phyloP scores from a whole-genome alignment of 2,329 filamentous ascomycete genomes.

The Canariomyces notabilis region DNA sequence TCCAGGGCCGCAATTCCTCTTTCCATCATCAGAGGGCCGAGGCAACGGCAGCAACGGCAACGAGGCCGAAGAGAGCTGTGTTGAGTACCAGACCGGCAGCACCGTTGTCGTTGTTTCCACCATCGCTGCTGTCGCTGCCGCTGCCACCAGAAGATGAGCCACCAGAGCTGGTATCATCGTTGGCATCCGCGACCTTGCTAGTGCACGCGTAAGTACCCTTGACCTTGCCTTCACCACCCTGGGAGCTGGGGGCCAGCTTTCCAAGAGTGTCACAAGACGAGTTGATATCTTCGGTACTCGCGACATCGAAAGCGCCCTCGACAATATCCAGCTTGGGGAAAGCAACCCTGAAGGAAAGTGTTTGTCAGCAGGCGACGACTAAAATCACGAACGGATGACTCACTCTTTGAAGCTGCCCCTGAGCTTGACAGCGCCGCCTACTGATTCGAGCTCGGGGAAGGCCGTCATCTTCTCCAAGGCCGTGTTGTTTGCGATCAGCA shows the following conservation, averaged over 20 bases:
- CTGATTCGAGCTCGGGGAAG: slow-evolving; percentile 62
- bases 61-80: slow-evolving; percentile 44
- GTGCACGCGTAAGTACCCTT: slow-evolving; percentile 48
- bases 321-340: slow-evolving; percentile 65
- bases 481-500: slow-evolving; percentile 89
- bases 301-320: slow-evolving; percentile 65
- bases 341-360: slow-evolving; percentile 50
- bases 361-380: slow-evolving; percentile 27
- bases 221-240: slow-evolving; percentile 38
- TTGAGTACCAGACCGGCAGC: slow-evolving; percentile 45
- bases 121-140: slow-evolving; percentile 15
- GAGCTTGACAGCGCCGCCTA: slow-evolving; percentile 78
- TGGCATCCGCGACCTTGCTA: slow-evolving; percentile 48
- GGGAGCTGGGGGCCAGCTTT: slow-evolving; percentile 34
- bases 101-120: slow-evolving; percentile 33
- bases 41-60: slow-evolving; percentile 42
- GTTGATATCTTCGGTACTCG: slow-evolving; percentile 58
- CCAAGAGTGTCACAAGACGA: slow-evolving; percentile 52
- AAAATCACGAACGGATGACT: slow-evolving; percentile 34
- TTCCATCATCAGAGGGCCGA: slow-evolving; percentile 38
- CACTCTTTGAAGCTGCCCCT: slow-evolving; percentile 79
- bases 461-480: slow-evolving; percentile 58
- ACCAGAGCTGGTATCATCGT: slow-evolving; percentile 40
- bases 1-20: slow-evolving; percentile 1
- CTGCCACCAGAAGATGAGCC: slow-evolving; percentile 29